Evolutionary conservation across 345 rosid genomes (phyloP), one percentile per base, ranked within the genome.

Genomic region (Pistacia atlantica): DNA sequence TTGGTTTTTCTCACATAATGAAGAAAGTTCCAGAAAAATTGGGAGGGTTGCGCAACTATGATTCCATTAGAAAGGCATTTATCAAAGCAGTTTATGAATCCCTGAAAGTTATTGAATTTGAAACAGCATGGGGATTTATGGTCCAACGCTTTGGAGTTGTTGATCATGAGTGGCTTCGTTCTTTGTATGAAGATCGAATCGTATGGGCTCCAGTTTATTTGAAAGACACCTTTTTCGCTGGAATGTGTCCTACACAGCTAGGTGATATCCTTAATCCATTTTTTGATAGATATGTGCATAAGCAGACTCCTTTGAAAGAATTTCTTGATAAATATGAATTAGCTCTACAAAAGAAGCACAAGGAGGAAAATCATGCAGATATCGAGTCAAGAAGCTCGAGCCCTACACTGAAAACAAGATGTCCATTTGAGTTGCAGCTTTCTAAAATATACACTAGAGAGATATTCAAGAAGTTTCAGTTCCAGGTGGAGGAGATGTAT

Each of bases 401-500:
- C 83, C 87, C 85, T 59, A 66, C 59, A 2, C 76, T 92, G 78
- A 91, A 80, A 87, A 95, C 95, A 22, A 87, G 90, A 80, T 84
- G 94, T 71, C 82, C 90, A 3, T 95, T 85, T 73, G 98, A 95
- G 92, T 65, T 86, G 80, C 98, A 93, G 86, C 91, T 95, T 70
- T 90, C 94, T 4, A 89, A 80, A 76, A 65, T 89, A 56, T 95
- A 89, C 80, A 88, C 97, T 4, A 87, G 85, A 67, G 89, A 86
- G 69, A 80, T 90, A 77, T 90, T 95, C 86, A 83, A 77, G 85
- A 93, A 83, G 69, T 93, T 92, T 83, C 98, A 93, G 82, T 76
- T 80, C 11, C 97, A 95, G 85, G 93, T 93, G 9, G 93, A 85
- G 84, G 94, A 90, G 88, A 95, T 92, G 93, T 91, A 88, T 65